A percentile compares a stretch with the other conserved stretches of the same genome.
phyloP scores from a whole-genome alignment of 2,329 filamentous ascomycete species.

The Aspergillus quadrilineatus region DNA sequence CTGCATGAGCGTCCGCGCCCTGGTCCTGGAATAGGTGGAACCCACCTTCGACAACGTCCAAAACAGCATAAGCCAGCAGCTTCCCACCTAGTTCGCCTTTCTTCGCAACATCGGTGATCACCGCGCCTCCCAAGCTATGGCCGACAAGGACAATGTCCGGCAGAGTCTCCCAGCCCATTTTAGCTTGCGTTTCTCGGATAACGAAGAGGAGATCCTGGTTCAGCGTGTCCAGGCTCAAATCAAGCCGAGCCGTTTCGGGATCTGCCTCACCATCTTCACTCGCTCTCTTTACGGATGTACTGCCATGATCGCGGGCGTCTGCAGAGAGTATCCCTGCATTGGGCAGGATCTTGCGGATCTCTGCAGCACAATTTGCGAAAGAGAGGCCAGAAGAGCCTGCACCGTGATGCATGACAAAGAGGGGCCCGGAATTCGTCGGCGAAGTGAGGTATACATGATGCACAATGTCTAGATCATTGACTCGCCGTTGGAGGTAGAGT shows the following conservation, averaged over 20 bases:
- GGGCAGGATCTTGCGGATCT: conserved; percentile 75
- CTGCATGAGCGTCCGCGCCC: neutral
- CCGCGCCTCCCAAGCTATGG: conserved; percentile 88
- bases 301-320: conserved; percentile 85
- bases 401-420: conserved; percentile 94
- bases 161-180: conserved; percentile 70
- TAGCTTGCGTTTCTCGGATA: conserved; percentile 63
- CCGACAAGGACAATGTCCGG: conserved; percentile 81
- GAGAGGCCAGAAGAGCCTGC: conserved; percentile 90
- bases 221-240: conserved; percentile 72
- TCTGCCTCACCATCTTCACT: conserved; percentile 18
- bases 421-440: conserved; percentile 67
- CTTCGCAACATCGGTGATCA: conserved; percentile 79
- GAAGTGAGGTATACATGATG: conserved; percentile 89
- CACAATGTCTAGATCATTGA: conserved; percentile 50
- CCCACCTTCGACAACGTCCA: conserved; percentile 84
- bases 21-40: neutral
- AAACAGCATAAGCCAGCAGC: conserved; percentile 79
- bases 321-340: conserved; percentile 78
- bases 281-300: conserved; percentile 46
- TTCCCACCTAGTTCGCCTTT: conserved; percentile 63
- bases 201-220: conserved; percentile 70
- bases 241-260: conserved; percentile 44
- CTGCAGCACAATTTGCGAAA: conserved; percentile 76
- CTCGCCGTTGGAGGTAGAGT: conserved; percentile 60